These are phyloP conservation scores for Leucocoprinus sp. DNA, from an alignment of 768 basidiomycete genomes.

Conservation along the genomic window DNA sequence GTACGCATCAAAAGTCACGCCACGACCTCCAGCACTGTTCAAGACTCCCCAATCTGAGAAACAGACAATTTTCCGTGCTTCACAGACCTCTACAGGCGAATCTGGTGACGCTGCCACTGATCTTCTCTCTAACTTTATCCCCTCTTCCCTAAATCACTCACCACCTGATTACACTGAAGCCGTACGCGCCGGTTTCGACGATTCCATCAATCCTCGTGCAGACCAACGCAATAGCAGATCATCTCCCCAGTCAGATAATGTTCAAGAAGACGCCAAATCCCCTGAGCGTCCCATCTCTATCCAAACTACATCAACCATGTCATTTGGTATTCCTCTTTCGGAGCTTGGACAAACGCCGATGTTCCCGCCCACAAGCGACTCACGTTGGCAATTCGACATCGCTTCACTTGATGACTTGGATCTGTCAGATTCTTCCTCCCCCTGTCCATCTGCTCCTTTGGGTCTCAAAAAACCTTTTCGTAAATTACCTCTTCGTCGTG, in stretches of 20 bases:
- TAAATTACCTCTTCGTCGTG: constrained; percentile 64
- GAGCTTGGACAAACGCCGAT: constrained; percentile 23
- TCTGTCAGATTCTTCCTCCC: constrained; percentile 69
- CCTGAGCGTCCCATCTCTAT: constrained; percentile 6
- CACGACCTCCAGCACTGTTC: background rate
- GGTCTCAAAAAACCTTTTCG: constrained; percentile 48
- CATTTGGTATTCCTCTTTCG: constrained; percentile 37
- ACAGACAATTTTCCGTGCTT: background rate
- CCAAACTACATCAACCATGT: constrained; percentile 34
- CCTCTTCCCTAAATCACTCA: constrained; percentile 2
- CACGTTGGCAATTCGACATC: constrained; percentile 60
- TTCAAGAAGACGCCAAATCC: background rate
- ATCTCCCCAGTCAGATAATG: background rate
- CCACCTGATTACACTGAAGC: constrained; percentile 5
- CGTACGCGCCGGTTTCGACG: background rate
- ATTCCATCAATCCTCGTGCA: background rate
- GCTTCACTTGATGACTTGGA: constrained; percentile 76
- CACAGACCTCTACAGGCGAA: background rate
- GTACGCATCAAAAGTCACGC: constrained; percentile 26
- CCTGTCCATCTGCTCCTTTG: constrained; percentile 33
- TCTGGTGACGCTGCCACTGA: constrained; percentile 1
- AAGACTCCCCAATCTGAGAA: background rate
- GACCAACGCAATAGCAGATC: background rate
- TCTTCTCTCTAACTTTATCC: constrained; percentile 5
- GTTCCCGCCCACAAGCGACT: constrained; percentile 28